These are phyloP conservation scores for Sugiyamaella pinicola DNA, from an alignment of 1,139 yeast species.

Conservation along the genomic window DNA sequence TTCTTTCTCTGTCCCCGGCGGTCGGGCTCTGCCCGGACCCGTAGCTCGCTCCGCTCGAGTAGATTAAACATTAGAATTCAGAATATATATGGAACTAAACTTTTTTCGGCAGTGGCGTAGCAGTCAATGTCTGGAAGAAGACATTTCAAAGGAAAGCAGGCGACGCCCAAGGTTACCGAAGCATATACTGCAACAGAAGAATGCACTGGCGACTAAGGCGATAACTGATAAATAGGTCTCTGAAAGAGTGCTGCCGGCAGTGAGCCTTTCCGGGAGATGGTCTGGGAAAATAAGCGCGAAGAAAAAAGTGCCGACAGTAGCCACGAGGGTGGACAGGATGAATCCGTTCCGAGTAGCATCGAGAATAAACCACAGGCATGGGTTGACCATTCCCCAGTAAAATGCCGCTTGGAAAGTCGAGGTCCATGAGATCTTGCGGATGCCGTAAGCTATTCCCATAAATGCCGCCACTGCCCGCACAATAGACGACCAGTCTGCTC, in stretches of 20 bases:
- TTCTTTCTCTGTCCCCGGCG: background rate
- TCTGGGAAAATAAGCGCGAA: slow-evolving; percentile 39
- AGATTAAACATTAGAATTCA: background rate
- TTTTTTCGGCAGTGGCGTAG: background rate
- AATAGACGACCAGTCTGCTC: slow-evolving; percentile 47
- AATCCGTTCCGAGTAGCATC: slow-evolving; percentile 77
- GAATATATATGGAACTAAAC: slow-evolving; percentile 35
- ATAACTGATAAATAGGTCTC: slow-evolving; percentile 38
- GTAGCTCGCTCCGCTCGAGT: slow-evolving; percentile 1
- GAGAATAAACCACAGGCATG: slow-evolving; percentile 76
- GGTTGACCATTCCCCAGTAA: slow-evolving; percentile 74
- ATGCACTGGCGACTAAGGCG: slow-evolving; percentile 60
- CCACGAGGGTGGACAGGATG: slow-evolving; percentile 38
- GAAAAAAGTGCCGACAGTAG: slow-evolving; percentile 38
- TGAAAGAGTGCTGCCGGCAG: slow-evolving; percentile 16
- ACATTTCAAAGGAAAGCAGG: slow-evolving; percentile 32
- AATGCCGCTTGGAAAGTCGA: slow-evolving; percentile 74
- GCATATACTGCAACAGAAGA: slow-evolving; percentile 67
- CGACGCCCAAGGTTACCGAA: slow-evolving; percentile 75
- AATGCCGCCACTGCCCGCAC: slow-evolving; percentile 72
- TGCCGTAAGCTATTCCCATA: slow-evolving; percentile 81
- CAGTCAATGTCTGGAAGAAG: slow-evolving; percentile 17
- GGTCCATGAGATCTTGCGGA: slow-evolving; percentile 78
- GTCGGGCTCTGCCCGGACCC: slow-evolving; percentile 2
- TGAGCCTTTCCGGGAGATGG: slow-evolving; percentile 32